Base-by-base conservation (phyloP, 2,329 filamentous ascomycete species). In the Fusarium sp. region DNA sequence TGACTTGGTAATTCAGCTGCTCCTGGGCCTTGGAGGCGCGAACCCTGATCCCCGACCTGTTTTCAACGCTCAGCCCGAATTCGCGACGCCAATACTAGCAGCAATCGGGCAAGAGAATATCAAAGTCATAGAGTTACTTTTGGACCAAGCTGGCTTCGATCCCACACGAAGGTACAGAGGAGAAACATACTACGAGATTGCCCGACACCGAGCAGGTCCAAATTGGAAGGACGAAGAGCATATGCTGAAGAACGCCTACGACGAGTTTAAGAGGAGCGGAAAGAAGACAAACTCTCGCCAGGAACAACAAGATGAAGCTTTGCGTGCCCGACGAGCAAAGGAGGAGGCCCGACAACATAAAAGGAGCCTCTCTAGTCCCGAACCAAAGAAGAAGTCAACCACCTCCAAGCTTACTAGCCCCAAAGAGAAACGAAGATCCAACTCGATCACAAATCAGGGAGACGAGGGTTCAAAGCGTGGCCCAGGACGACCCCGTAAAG, bases 101-200 rank as follows among this genome's bases (percentile, higher is more conserved):
- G 95, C 96, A 4, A 98, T 99, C 73, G 95, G 96, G 22, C 92
- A 95, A 75, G 90, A 91, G 71, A 96, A 97, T 76, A 88, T 96
- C 55, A 93, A 94, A 74, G 94, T 98, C 64, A 90, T 99, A 48
- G 89, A 92, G 64, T 85, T 97, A 16, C 87, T 98, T 13, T 85
- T 97, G 12, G 91, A 91, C 67, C 93, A 96, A 77, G 88, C 89
- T 53, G 84, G 84, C 22, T 98, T 98, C 79, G 92, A 99, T 76
- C 95, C 96, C 1, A 94, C 93, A 2, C 90, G 92, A 64, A 88
- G 91, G 31, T 91, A 91, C 74, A 91, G 91, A 74, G 93, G 93
- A 28, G 90, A 93, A 76, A 92, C 93, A 0, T 99, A 98, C 81
- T 93, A 91, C 77, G 95, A 99, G 72, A 91, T 98, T 69, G 94